Evolutionary conservation across 2,329 filamentous ascomycete genomes (phyloP), one percentile per base, ranked within the genome.

Genomic region (Xylariaceae sp.): DNA sequence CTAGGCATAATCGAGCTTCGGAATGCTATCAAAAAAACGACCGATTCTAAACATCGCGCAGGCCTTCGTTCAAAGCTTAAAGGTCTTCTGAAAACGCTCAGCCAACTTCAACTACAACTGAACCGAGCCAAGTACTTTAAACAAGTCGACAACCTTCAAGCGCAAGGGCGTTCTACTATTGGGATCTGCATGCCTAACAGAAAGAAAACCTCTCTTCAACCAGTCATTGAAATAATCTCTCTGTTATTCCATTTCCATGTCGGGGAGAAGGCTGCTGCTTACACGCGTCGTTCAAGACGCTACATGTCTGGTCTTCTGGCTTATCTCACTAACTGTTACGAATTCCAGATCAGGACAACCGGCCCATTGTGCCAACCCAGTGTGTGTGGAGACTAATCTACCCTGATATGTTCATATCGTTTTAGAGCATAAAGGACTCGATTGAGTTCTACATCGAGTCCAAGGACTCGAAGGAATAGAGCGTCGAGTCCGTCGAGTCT

Each of bases 1-100:
- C 34, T 39, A 34, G 22, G 12, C 19, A 35, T 44, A 39, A 44
- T 20, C 16, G 4, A 40, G 25, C 36, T 44, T 39, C 29, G 17
- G 2, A 44, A 44, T 40, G 36, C 36, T 44, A 44, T 44, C 29
- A 44, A 39, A 44, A 44, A n/a, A 12, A 44, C 12, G 40, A 44
- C 4, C 6, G 10, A 44, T 35, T 27, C 16, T 12, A 39, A 39
- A 27, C 6, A 44, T 25, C 8, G 22, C 25, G 25, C 42, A 44
- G 3, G 25, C 27, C 33, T 44, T 35, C 12, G 16, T 44, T 37
- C 17, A 44, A 44, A 44, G 20, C 20, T 39, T 16, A 39, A 40
- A 23, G 6, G 16, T 34, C 22, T 44, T 35, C 16, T 44, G 21
- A 44, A 44, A 33, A 44, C 35, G 14, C 35, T 44, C 14, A n/a